Conservation (phyloP, 495 filamentous ascomycete species). For the Aspergillus ellipticus region DNA sequence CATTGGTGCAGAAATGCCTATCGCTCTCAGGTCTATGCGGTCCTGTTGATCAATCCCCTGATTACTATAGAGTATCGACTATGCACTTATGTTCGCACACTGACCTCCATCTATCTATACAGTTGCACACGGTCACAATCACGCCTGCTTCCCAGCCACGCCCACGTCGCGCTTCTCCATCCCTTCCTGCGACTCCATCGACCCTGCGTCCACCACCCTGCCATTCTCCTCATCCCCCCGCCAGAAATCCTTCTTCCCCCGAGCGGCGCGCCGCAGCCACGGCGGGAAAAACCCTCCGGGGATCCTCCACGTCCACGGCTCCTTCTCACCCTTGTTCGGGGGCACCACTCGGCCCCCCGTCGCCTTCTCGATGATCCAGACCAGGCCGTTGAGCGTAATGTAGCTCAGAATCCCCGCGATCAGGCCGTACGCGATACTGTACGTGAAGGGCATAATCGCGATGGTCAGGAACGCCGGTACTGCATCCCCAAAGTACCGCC, state of each 20-base stretch:
- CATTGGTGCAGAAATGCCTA: neutral
- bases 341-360: constrained; percentile 68
- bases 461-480: constrained; percentile 79
- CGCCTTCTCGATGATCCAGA: constrained; percentile 60
- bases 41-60: neutral
- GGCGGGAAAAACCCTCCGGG: constrained; percentile 65
- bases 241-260: constrained; percentile 71
- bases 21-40: neutral
- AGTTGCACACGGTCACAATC: neutral
- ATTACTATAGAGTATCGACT: too few species aligned
- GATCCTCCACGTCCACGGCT: constrained; percentile 67
- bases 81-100: too few species aligned
- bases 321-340: constrained; percentile 66
- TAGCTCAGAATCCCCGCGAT: constrained; percentile 77
- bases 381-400: constrained; percentile 60
- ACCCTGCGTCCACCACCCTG: neutral
- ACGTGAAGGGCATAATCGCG: constrained; percentile 81
- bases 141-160: neutral
- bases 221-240: constrained; percentile 33
- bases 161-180: too few species aligned
- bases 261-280: constrained; percentile 58
- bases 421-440: constrained; percentile 74
- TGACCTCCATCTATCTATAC: too few species aligned
- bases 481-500: constrained; percentile 73
- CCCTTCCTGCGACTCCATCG: neutral